Base-by-base conservation (phyloP, 2,329 filamentous ascomycete genomes). In the Epichloe amarillans region DNA sequence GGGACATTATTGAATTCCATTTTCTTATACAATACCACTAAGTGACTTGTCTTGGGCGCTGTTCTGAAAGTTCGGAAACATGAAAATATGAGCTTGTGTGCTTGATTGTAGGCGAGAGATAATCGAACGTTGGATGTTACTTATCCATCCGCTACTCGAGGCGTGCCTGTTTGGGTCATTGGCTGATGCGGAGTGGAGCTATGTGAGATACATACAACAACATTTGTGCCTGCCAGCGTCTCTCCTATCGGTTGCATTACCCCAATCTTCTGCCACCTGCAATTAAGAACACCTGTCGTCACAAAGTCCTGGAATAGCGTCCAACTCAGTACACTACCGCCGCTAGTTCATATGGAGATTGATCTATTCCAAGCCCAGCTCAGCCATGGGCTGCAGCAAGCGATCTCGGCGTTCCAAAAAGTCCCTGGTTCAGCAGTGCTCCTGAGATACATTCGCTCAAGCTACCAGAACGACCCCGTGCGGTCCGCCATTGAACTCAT, bases 401-500 rank as follows among this genome's bases (percentile, higher is more conserved):
- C 76, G 23, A 72, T 73, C 49, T 72, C 80, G 53, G 76, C 83
- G 52, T 94, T 98, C 65, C 90, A 96, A 62, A 88, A 86, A 62
- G 79, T 98, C 39, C 94, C 93, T 33, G 93, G 93, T 49, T 97
- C 91, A 33, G 87, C 91, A 41, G 95, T 98, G 60, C 76, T 97
- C 61, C 80, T 95, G 59, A 87, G 93, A 55, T 98, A 98, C 70
- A 89, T 98, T 64, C 88, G 88, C 67, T 95, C 89, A 52, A 95
- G 89, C 66, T 97, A 98, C 72, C 93, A 98, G 72, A 86, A 98
- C 65, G 93, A 98, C 62, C 93, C 93, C 10, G 82, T 97, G 51
- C 85, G 94, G 50, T 95, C 88, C 49, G 88, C 88, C 39, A 88
- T 98, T 58, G 93, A 98, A 70, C 74, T 98, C 47, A 83, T 97